Evolutionary conservation across 176 grass and related monocot genomes (phyloP).

Genomic region (Phoenix roebelenii): DNA sequence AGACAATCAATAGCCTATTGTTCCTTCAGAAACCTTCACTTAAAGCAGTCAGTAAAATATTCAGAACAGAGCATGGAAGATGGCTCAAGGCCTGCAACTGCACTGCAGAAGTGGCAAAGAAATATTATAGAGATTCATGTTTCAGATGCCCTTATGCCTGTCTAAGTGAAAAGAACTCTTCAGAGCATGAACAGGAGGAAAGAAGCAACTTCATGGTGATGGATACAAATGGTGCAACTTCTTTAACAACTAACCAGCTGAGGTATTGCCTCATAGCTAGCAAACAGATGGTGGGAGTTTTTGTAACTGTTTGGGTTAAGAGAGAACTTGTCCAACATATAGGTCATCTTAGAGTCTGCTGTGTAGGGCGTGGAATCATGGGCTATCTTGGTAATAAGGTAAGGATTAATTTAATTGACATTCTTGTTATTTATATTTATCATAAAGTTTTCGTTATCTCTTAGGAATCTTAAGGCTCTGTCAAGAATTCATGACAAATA

Average conservation of each 20-base stretch:
- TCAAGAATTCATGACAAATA: too few relatives aligned
- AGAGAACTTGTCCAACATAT: conserved; percentile 57
- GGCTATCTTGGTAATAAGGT: conserved; percentile 96
- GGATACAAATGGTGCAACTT: conserved; percentile 23
- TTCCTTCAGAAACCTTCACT: conserved; percentile 40
- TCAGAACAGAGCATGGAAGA: conserved; percentile 37
- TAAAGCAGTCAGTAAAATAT: conserved; percentile 42
- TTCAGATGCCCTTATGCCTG: conserved; percentile 51
- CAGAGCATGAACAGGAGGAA: conserved; percentile 48
- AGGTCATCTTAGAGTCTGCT: conserved; percentile 72
- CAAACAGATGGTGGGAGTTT: conserved; percentile 95
- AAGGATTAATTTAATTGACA: conserved; percentile 14
- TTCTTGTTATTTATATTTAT: not conserved
- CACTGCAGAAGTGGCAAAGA: conserved; percentile 12
- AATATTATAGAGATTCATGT: conserved; percentile 33
- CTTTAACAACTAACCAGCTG: conserved; percentile 6
- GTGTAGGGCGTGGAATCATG: conserved; percentile 77
- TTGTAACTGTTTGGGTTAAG: conserved; percentile 73
- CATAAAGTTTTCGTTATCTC: too few relatives aligned
- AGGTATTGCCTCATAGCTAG: conserved; percentile 62
- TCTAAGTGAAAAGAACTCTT: conserved; percentile 36
- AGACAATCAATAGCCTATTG: conserved; percentile 41
- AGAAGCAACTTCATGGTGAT: conserved; percentile 26
- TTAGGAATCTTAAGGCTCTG: too few relatives aligned
- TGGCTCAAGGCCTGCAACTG: conserved; percentile 66